Percentiles rank a stretch among this genome's conserved stretches.
phyloP scores from a whole-genome alignment of 208 protist genomes.

The Phytomonas sp. region DNA sequence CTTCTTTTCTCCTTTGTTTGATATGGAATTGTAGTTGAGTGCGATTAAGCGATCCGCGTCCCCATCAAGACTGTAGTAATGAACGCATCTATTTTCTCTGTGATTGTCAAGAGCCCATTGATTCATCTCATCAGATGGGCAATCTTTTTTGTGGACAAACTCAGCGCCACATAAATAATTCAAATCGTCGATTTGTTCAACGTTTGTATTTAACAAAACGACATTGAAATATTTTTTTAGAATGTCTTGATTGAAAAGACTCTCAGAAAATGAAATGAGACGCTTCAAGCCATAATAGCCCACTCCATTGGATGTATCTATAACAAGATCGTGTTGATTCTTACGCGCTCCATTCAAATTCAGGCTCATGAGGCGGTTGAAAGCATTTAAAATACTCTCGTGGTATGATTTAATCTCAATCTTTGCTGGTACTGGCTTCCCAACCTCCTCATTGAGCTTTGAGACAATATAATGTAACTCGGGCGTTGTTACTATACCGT shows the following conservation, averaged over 20 bases:
- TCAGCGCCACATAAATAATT: slow-evolving; percentile 90
- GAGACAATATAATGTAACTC: slow-evolving; percentile 67
- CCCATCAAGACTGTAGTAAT: slow-evolving; percentile 90
- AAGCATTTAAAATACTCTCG: slow-evolving; percentile 22
- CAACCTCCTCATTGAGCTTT: no score
- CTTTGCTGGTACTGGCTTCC: background rate
- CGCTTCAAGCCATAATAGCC: slow-evolving; percentile 42
- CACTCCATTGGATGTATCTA: slow-evolving; percentile 89
- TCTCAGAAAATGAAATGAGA: slow-evolving; percentile 32
- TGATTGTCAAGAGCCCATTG: slow-evolving; percentile 7
- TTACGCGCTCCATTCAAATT: no score
- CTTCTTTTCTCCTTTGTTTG: background rate
- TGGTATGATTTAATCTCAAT: slow-evolving; percentile 21
- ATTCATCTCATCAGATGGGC: slow-evolving; percentile 32
- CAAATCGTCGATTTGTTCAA: slow-evolving; percentile 23
- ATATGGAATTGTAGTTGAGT: slow-evolving; percentile 21
- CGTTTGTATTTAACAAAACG: slow-evolving; percentile 34
- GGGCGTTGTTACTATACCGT: slow-evolving; percentile 48
- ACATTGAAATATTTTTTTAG: slow-evolving; percentile 35
- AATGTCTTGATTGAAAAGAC: slow-evolving; percentile 1
- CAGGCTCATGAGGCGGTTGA: slow-evolving; percentile 10
- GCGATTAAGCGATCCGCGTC: slow-evolving; percentile 92
- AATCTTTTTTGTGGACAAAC: slow-evolving; percentile 61
- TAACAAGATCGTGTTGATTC: slow-evolving; percentile 23
- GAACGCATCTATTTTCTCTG: slow-evolving; percentile 10